phyloP scores from a whole-genome alignment of 805 yeast genomes.

The Pichia nakasei region DNA sequence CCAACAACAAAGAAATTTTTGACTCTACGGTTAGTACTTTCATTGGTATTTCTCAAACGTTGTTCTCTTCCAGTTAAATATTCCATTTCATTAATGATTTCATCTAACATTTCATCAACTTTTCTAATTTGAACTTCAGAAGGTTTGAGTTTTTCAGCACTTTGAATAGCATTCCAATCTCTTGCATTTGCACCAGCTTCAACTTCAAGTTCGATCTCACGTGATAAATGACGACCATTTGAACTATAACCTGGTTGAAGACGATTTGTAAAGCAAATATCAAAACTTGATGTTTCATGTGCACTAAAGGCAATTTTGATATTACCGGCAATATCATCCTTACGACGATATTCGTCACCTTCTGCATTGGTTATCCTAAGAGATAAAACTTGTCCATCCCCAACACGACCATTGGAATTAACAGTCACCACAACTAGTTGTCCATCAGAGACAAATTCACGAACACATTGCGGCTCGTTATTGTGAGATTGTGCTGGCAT shows the following conservation, averaged over 20 bases:
- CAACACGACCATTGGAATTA: constrained; percentile 60
- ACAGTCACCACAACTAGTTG: constrained; percentile 83
- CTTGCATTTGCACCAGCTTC: constrained; percentile 96
- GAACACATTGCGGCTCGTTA: constrained; percentile 64
- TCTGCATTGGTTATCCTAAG: constrained; percentile 62
- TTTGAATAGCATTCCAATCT: constrained; percentile 94
- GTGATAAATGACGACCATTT: constrained; percentile 30
- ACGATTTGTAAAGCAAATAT: constrained; percentile 79
- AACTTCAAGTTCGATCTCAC: constrained; percentile 82
- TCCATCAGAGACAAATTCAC: constrained; percentile 82
- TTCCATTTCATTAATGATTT: constrained; percentile 68
- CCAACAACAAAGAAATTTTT: constrained; percentile 74
- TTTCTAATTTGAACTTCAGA: constrained; percentile 83
- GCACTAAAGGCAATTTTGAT: constrained; percentile 78
- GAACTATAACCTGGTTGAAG: constrained; percentile 33
- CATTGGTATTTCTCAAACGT: constrained; percentile 92
- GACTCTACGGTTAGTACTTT: constrained; percentile 89
- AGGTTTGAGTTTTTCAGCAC: constrained; percentile 87
- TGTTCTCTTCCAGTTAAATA: constrained; percentile 85
- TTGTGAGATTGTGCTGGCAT: constrained; percentile 21
- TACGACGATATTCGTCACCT: constrained; percentile 79
- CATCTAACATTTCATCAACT: constrained; percentile 78
- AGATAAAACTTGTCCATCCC: constrained; percentile 81
- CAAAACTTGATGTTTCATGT: constrained; percentile 75
- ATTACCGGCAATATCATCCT: constrained; percentile 65